Evolutionary conservation across 177 flowering plant genomes (phyloP).

Genomic region (Vitis hybrid): DNA sequence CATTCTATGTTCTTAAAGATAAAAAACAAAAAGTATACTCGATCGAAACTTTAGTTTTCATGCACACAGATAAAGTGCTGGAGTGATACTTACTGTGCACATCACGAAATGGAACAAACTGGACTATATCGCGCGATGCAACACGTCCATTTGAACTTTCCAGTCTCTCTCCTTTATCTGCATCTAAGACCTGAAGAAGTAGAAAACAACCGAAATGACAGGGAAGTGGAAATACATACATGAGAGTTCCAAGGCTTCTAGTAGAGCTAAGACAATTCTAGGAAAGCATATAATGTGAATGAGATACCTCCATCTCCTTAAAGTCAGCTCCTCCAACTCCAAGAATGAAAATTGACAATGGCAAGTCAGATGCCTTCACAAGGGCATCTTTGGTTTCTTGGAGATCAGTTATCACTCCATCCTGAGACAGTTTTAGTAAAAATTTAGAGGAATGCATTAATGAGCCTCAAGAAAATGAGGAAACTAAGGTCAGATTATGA

Average conservation of each 20-base stretch:
- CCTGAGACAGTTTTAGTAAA: conserved; percentile 40
- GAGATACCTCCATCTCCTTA: conserved; percentile 92
- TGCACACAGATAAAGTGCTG: neutral
- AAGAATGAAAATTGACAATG: conserved; percentile 86
- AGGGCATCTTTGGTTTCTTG: conserved; percentile 95
- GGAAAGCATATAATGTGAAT: neutral
- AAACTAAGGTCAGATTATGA: neutral
- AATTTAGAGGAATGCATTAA: neutral
- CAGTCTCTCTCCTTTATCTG: conserved; percentile 81
- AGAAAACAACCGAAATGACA: too few relatives aligned
- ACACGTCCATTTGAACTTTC: conserved; percentile 76
- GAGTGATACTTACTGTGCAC: conserved; percentile 60
- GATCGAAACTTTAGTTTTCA: too few relatives aligned
- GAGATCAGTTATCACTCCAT: conserved; percentile 97
- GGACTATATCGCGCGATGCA: conserved; percentile 89
- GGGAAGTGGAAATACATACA: too few relatives aligned
- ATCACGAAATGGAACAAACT: conserved; percentile 86
- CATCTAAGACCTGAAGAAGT: conserved; percentile 63
- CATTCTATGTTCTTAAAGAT: too few relatives aligned
- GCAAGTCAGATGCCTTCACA: conserved; percentile 90
- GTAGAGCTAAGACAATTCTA: neutral
- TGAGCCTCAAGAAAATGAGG: neutral
- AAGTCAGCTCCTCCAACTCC: conserved; percentile 99
- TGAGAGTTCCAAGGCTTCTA: too few relatives aligned
- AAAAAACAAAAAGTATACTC: too few relatives aligned